These are phyloP conservation scores for Pyrrhoderma noxium DNA, from an alignment of 1,284 basidiomycete genomes.

Conservation along the genomic window DNA sequence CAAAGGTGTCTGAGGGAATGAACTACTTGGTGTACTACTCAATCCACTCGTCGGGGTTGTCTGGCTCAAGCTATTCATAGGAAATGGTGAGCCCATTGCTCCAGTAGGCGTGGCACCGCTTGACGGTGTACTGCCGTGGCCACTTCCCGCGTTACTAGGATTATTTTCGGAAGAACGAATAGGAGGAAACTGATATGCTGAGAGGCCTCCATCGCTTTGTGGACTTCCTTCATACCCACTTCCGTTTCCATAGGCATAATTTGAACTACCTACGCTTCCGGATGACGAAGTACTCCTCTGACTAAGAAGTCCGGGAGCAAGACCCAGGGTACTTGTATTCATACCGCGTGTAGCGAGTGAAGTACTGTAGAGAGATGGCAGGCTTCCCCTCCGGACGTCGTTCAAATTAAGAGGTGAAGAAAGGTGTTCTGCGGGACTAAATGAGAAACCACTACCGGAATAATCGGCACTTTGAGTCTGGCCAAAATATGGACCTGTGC, in stretches of 20 bases:
- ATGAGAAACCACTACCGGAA: constrained; percentile 3
- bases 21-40: constrained; percentile 5
- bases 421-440: constrained; percentile 26
- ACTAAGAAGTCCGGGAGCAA: neutral
- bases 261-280: too few relatives aligned
- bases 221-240: neutral
- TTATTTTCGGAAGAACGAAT: neutral
- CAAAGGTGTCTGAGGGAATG: constrained; percentile 14
- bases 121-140: constrained; percentile 5
- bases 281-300: neutral
- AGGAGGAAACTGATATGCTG: constrained; percentile 17
- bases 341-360: constrained; percentile 28
- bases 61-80: neutral
- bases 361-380: constrained; percentile 53
- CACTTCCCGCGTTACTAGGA: constrained; percentile 1
- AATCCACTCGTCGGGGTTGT: neutral
- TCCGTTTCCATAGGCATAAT: too few relatives aligned
- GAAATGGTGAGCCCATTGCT: neutral
- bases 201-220: neutral
- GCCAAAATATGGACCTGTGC: constrained; percentile 1
- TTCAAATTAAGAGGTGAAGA: neutral
- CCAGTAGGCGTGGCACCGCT: constrained; percentile 1
- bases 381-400: constrained; percentile 53
- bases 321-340: neutral
- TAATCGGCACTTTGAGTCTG: constrained; percentile 1